These are phyloP conservation scores for Solanum chacoense DNA, from an alignment of 305 asterid species.

Conservation along the genomic window DNA sequence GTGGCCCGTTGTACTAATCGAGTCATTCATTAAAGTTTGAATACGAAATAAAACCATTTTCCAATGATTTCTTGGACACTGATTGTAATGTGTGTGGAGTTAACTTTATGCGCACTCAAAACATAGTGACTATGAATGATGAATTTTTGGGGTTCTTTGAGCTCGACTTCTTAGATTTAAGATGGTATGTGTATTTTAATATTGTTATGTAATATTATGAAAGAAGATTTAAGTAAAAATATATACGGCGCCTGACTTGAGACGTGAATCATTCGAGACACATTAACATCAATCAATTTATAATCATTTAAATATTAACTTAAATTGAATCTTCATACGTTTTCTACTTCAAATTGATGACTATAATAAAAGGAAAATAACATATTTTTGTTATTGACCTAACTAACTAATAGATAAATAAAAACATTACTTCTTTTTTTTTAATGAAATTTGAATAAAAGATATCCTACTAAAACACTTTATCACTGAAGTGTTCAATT, in stretches of 20 bases:
- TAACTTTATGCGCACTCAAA: not conserved
- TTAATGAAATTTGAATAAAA: not conserved
- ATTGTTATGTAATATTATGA: not conserved
- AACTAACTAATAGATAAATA: not conserved
- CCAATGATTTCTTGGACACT: not conserved
- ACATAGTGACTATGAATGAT: accelerated
- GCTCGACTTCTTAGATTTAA: not conserved
- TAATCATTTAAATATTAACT: no score
- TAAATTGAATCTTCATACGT: not conserved
- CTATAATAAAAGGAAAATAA: not conserved
- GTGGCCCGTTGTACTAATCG: not conserved
- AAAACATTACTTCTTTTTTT: not conserved
- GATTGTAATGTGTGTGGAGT: not conserved
- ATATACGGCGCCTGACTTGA: not conserved
- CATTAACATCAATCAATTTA: no score
- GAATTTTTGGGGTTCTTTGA: not conserved
- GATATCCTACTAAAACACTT: not conserved
- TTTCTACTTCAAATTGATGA: not conserved
- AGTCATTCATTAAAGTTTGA: not conserved
- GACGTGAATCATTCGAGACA: not conserved
- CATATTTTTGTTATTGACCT: not conserved
- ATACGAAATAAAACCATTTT: not conserved
- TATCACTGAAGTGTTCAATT: not conserved
- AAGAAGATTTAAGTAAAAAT: not conserved
- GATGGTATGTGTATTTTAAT: not conserved